Conservation (phyloP, 1,284 basidiomycete genomes). For the Porogramme epimiltina region DNA sequence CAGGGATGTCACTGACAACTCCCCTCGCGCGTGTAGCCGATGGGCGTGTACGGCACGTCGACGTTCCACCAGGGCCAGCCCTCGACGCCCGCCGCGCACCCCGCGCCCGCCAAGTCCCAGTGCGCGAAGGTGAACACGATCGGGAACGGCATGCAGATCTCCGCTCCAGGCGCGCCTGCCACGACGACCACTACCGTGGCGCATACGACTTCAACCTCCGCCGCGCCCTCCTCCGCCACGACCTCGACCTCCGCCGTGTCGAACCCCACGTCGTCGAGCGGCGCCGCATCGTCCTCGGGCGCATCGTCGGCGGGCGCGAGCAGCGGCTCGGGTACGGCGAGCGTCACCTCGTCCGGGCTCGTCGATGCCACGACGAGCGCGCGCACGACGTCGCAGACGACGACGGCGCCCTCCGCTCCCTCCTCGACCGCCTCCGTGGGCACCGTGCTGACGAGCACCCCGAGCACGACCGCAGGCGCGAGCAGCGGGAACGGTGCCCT, state of each 20-base stretch:
- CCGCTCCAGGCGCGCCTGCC: conserved; percentile 8
- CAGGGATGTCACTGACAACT: background rate
- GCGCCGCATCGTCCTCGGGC: no score
- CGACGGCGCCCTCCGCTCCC: background rate
- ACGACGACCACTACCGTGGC: conserved; percentile 7
- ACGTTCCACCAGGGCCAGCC: conserved; percentile 69
- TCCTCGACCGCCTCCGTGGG: background rate
- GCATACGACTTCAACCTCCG: background rate
- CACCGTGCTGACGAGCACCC: background rate
- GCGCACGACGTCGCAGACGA: background rate
- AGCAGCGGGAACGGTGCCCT: conserved; percentile 15
- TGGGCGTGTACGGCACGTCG: conserved; percentile 70
- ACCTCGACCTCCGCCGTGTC: background rate
- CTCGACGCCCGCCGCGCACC: conserved; percentile 60
- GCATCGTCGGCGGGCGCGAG: no score
- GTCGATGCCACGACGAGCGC: no score
- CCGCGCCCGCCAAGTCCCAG: conserved; percentile 53
- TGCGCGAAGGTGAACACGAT: conserved; percentile 49
- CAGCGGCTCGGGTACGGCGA: no score
- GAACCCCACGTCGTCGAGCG: no score
- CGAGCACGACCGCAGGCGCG: background rate
- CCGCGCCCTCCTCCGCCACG: background rate
- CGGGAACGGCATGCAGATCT: conserved; percentile 37
- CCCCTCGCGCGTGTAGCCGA: conserved; percentile 42
- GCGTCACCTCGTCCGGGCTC: no score